Conservation (phyloP, 2,329 filamentous ascomycete species). For the Penicillium psychrosexuale region DNA sequence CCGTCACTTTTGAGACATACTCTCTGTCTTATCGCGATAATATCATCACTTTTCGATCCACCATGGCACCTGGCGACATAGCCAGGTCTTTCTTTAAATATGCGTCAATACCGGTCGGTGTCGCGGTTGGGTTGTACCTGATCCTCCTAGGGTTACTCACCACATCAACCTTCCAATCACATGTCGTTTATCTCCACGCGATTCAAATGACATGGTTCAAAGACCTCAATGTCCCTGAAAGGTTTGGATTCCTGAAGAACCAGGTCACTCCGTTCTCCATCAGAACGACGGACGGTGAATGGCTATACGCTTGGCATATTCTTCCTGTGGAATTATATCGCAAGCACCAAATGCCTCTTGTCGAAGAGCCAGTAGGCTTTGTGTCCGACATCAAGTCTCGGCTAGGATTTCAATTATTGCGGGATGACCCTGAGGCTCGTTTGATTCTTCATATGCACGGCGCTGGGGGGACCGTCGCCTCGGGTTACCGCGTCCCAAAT, state of each 20-base stretch:
- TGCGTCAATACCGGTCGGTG: conserved; percentile 4
- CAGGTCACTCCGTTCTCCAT: conserved; percentile 52
- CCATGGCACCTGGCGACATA: not conserved
- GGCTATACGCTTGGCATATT: conserved; percentile 51
- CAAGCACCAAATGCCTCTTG: conserved; percentile 41
- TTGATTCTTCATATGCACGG: conserved; percentile 2
- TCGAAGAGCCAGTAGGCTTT: conserved; percentile 38
- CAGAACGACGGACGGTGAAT: conserved; percentile 40
- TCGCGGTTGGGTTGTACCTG: conserved; percentile 40
- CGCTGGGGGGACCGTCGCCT: conserved; percentile 5
- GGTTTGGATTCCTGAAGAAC: conserved; percentile 49
- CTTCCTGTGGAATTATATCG: conserved; percentile 48
- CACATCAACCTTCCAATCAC: conserved; percentile 48
- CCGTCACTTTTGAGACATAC: too few relatives aligned
- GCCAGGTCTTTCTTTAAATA: not conserved
- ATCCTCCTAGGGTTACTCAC: conserved; percentile 48
- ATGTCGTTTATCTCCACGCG: conserved; percentile 57
- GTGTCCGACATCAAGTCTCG: conserved; percentile 36
- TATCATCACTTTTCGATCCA: too few relatives aligned
- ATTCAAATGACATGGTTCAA: conserved; percentile 56
- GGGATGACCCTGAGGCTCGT: conserved; percentile 23
- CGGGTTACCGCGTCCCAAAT: conserved; percentile 8
- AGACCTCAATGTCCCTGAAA: conserved; percentile 49
- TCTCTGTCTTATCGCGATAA: too few relatives aligned
- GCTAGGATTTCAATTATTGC: conserved; percentile 45